Percentiles rank a stretch among this genome's conserved stretches.
phyloP scores from a whole-genome alignment of 495 filamentous ascomycete species.

The Annulohypoxylon moriforme region DNA sequence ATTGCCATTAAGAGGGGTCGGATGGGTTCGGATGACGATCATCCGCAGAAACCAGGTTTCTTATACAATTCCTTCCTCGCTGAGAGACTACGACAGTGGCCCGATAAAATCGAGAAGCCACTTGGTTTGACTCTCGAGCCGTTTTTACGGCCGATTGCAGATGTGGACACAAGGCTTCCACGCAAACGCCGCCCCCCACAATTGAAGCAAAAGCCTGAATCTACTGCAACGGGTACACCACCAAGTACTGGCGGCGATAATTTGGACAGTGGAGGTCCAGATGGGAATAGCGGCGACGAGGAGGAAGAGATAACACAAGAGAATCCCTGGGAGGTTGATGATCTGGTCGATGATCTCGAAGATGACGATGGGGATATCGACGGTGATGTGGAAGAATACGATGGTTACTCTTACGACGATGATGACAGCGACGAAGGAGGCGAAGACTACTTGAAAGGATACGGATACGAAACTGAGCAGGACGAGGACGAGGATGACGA shows the following conservation, averaged over 20 bases:
- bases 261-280: background rate
- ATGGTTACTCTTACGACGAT: slow-evolving; percentile 17
- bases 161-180: slow-evolving; percentile 29
- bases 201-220: slow-evolving; percentile 1
- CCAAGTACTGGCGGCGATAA: slow-evolving; percentile 1
- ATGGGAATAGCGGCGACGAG: slow-evolving; percentile 5
- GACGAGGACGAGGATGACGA: background rate
- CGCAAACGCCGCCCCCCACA: slow-evolving; percentile 1
- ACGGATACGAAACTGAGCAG: background rate
- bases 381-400: slow-evolving; percentile 27
- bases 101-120: slow-evolving; percentile 43
- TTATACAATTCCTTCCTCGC: slow-evolving; percentile 46
- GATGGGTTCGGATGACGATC: slow-evolving; percentile 64
- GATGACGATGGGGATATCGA: slow-evolving; percentile 15
- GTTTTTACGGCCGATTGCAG: slow-evolving; percentile 44
- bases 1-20: slow-evolving; percentile 60
- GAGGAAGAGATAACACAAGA: slow-evolving; percentile 9
- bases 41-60: slow-evolving; percentile 45
- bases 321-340: slow-evolving; percentile 11
- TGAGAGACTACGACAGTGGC: slow-evolving; percentile 35
- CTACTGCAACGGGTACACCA: background rate
- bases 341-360: slow-evolving; percentile 13
- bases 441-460: slow-evolving; percentile 17
- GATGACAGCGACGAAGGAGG: slow-evolving; percentile 15
- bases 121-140: slow-evolving; percentile 44